Evolutionary conservation across 371 early-diverging fungal genomes (phyloP), one percentile per base, ranked within the genome.

Genomic region (Sporodiniella umbellata): DNA sequence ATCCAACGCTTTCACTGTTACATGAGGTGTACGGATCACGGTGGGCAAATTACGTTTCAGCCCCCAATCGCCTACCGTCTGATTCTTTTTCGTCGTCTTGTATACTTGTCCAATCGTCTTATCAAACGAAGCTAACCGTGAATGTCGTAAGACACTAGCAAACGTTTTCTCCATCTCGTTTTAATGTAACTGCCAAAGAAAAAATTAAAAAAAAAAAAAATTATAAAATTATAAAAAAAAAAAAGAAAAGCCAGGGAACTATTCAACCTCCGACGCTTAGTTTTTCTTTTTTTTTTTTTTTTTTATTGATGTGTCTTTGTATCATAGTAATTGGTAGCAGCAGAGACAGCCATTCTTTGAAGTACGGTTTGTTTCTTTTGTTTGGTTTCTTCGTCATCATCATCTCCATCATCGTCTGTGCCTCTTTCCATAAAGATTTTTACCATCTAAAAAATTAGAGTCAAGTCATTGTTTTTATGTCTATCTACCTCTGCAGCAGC

Each of bases 131-230:
- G 90, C 86, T 28, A 89, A 65, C 47, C 82, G 80, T 31, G 91
- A 90, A 61, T 82, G 73, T 51, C 88, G 81, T 56, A 85, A 70
- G 50, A 89, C 57, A 51, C 78, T 68, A 2, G 80, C 81, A 67
- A 90, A 90, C 19, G 88, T 80, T 59, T 84, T 80, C 54, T 85
- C 81, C 88, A 88, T 88, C n/a, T n/a, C n/a, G n/a, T n/a, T 33
- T 12, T 50, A 28, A 31, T 37, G 25, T 31, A 45, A 22, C 6
- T n/a, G n/a, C n/a, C n/a, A n/a, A n/a, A n/a, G n/a, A n/a, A n/a
- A 35, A 26, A 25, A 22, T 42, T 10, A 28, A 28, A 28, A 28
- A 28, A 28, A 28, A 28, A 40, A 56, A 38, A 26, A 53, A 40
- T 21, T 25, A 50, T 8, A 48, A 48, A 37, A 25, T 14, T 23